Evolutionary conservation across 2,329 filamentous ascomycete species (phyloP), one percentile per base, ranked within the genome.

Genomic region (Rosellinia necatrix): DNA sequence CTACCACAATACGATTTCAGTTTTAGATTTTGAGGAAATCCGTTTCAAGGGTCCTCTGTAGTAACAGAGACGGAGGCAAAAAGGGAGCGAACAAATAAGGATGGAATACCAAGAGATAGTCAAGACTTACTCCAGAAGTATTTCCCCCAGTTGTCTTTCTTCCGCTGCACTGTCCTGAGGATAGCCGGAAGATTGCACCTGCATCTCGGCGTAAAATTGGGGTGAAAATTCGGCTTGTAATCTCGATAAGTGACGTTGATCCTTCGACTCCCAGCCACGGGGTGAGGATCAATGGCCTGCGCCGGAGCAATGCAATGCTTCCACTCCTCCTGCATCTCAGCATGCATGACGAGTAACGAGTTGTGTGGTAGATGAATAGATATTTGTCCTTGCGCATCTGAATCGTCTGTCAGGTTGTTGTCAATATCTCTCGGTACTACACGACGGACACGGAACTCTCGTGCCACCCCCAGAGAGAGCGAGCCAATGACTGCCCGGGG

Each of bases 321-420:
- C 92, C 92, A 97, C 69, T 90, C 88, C 69, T 97, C 93, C 69
- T 97, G 93, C 91, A 96, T 97, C 70, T 96, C 91, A 1, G 93
- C 92, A 68, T 97, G 92, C 94, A 99, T 97, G 8, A 97, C 80
- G 0, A 99, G 80, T 0, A 97, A 81, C 0, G 91, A 96, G 71
- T 97, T 97, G 72, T 97, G 94, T 0, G 93, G 93, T 0, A 97
- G 84, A 65, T 97, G 91, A 38, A 97, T 94, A 1, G 91, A 86
- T 56, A 97, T 93, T 70, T 96, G 92, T 3, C 92, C 93, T 67
- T 90, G 85, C 0, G 82, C 80, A 61, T 94, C 88, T 1, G 50
- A 42, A 10, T 79, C 75, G 3, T 75, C 72, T 68, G 68, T 56
- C 35, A 74, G 64, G 13, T 69, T 72, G 59, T 75, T 72, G 50